Evolutionary conservation across 495 filamentous ascomycete species (phyloP).

Genomic region (Penicillium lagena): DNA sequence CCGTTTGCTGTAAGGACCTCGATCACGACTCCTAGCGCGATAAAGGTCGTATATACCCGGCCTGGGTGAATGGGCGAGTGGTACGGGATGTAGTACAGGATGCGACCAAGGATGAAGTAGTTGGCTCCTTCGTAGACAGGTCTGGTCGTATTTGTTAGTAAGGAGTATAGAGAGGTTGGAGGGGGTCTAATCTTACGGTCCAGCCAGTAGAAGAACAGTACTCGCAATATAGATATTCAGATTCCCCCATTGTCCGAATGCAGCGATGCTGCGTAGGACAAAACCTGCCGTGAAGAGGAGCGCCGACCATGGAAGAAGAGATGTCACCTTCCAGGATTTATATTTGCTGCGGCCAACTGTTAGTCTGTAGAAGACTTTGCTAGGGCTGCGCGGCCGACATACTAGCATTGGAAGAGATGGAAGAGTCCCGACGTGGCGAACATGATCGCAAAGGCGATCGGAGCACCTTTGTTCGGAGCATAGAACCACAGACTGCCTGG

Average conservation of each 20-base stretch:
- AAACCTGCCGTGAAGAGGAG: slow-evolving; percentile 53
- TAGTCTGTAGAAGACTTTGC: not conserved
- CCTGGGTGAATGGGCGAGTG: slow-evolving; percentile 73
- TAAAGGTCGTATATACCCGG: slow-evolving; percentile 69
- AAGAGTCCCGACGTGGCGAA: slow-evolving; percentile 52
- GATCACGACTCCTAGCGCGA: slow-evolving; percentile 53
- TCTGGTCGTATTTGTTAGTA: slow-evolving; percentile 20
- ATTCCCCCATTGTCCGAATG: slow-evolving; percentile 51
- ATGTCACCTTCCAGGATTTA: slow-evolving; percentile 47
- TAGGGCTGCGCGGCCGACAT: not conserved
- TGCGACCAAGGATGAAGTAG: slow-evolving; percentile 69
- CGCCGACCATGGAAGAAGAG: slow-evolving; percentile 45
- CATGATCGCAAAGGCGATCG: slow-evolving; percentile 59
- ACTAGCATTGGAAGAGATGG: slow-evolving; percentile 62
- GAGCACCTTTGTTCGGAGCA: slow-evolving; percentile 67
- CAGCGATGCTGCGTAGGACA: slow-evolving; percentile 47
- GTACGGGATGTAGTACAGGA: slow-evolving; percentile 74
- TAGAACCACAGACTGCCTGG: slow-evolving; percentile 59
- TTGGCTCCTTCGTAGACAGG: slow-evolving; percentile 70
- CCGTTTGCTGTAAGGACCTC: slow-evolving; percentile 65
- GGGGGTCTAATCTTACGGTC: slow-evolving; percentile 49
- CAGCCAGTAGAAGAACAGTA: slow-evolving; percentile 53
- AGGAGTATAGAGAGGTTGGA: not conserved
- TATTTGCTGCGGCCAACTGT: slow-evolving; percentile 25
- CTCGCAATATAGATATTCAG: slow-evolving; percentile 53